Base-by-base conservation (phyloP, 768 basidiomycete species). In the Suillus sp. region DNA sequence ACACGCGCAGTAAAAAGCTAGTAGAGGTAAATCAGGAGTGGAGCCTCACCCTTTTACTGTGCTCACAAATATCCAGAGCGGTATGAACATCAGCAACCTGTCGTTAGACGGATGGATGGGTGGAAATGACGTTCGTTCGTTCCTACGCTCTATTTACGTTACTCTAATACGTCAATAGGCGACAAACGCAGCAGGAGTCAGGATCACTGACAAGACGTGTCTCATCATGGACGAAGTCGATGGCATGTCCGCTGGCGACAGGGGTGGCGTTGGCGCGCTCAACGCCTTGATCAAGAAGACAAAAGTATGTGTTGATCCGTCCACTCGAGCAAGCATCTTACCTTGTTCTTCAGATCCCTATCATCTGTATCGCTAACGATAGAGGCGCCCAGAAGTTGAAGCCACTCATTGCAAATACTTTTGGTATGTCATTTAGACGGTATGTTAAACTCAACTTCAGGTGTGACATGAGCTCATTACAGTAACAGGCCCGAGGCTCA, bases 221-320 rank as follows among this genome's bases (percentile, higher is more conserved):
- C 79, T 99, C 51, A 99, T 99, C 72, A 98, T 99, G 96, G 97
- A 99, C 70, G 97, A 99, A 74, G 96, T 99, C 2, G 97, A 99
- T 67, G 97, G 97, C 1, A 99, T 99, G 96, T 96, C 95, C 6
- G 92, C 93, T 3, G 97, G 97, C 20, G 97, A 99, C 75, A 84
- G 97, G 51, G 97, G 97, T 18, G 97, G 97, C 61, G 93, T 99
- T 1, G 96, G 94, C 27, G 97, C 97, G 7, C 73, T 99, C 68
- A 94, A 94, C 63, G 88, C 88, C 0, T 71, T 99, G 65, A 96
- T 99, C 69, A 95, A 90, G 79, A 98, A 96, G 81, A 90, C 91
- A 25, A 93, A 90, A 81, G 95, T 92, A 45, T 30, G 75, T 58
- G 2, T 62, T 14, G 6, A 22, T 34, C 20, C 5, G 1, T 11